Percentiles rank a stretch among this genome's conserved stretches.
phyloP scores from a whole-genome alignment of 1,284 basidiomycete genomes.

The Tylopilus orsonianus region DNA sequence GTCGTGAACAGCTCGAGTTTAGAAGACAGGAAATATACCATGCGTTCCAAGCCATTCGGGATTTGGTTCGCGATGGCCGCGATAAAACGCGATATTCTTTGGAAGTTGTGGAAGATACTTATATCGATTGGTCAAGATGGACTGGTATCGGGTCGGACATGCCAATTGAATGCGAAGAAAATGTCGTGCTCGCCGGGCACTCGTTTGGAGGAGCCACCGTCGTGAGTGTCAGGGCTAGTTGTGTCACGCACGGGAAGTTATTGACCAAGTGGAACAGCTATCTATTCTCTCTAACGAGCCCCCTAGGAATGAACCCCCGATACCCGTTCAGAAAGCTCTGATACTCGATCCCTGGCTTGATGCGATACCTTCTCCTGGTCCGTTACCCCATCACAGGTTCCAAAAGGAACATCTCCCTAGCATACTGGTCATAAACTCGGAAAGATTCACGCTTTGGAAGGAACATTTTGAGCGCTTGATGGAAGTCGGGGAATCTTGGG shows the following conservation, averaged over 20 bases:
- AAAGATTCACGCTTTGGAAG: constrained; percentile 73
- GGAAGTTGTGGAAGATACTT: constrained; percentile 35
- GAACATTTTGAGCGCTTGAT: constrained; percentile 62
- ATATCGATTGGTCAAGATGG: constrained; percentile 47
- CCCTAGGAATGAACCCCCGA: constrained; percentile 37
- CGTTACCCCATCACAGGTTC: constrained; percentile 27
- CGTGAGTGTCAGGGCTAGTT: constrained; percentile 40
- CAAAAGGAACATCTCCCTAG: constrained; percentile 32
- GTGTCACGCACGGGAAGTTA: neutral
- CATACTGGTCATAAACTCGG: constrained; percentile 69
- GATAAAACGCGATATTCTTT: constrained; percentile 27
- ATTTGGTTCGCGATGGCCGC: constrained; percentile 37
- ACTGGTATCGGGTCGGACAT: constrained; percentile 30
- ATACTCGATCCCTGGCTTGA: constrained; percentile 81
- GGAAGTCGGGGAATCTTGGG: constrained; percentile 54
- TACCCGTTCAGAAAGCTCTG: constrained; percentile 57
- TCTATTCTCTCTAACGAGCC: constrained; percentile 52
- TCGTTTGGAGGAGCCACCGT: constrained; percentile 78
- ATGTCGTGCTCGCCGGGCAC: constrained; percentile 63
- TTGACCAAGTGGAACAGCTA: constrained; percentile 39
- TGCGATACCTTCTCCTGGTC: constrained; percentile 60
- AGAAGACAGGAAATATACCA: constrained; percentile 67
- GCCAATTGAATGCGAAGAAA: constrained; percentile 41
- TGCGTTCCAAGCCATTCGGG: constrained; percentile 45
- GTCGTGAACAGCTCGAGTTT: constrained; percentile 64